Base-by-base conservation (phyloP, 2,329 filamentous ascomycete genomes). In the Kalmusia sp. region DNA sequence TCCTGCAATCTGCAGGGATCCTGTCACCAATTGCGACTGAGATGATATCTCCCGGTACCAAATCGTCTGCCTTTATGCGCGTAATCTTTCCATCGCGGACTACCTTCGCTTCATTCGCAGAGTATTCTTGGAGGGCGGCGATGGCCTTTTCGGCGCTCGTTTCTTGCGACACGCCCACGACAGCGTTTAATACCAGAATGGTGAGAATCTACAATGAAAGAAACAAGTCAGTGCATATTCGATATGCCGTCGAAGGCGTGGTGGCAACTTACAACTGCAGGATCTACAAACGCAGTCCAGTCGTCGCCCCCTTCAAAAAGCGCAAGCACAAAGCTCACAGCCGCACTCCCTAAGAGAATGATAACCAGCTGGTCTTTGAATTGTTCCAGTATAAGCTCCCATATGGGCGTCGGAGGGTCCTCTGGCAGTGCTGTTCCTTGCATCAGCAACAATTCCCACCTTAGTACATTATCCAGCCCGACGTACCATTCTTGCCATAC, bases 331-430 rank as follows among this genome's bases (percentile, higher is more conserved):
- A 99, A 98, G 2, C 95, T 98, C 30, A 99, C 88, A 17, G 89
- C 92, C 9, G 95, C 95, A 31, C 93, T 98, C 49, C 87, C 95
- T 44, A 99, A 85, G 19, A 99, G 83, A 65, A 99, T 99, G 49
- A 99, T 85, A 63, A 99, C 95, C 41, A 99, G 86, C 77, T 99
- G 95, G 74, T 99, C 95, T 78, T 99, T 97, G 84, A 99, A 99
- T 76, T 99, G 95, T 79, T 99, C 95, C 54, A 99, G 84, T 51
- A 99, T 91, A 59, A 99, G 87, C 78, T 98, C 86, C 95, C 93
- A 99, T 41, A 99, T 75, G 33, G 95, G 95, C 27, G 95, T 99
- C 3, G 95, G 92, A 49, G 95, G 95, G 62, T 99, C 95, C 79
- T 99, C 95, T 39, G 86, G 84, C 51, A 91, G 82, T 51, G 87